phyloP scores from a whole-genome alignment of 208 protist genomes.

The Porcisia hertigi region DNA sequence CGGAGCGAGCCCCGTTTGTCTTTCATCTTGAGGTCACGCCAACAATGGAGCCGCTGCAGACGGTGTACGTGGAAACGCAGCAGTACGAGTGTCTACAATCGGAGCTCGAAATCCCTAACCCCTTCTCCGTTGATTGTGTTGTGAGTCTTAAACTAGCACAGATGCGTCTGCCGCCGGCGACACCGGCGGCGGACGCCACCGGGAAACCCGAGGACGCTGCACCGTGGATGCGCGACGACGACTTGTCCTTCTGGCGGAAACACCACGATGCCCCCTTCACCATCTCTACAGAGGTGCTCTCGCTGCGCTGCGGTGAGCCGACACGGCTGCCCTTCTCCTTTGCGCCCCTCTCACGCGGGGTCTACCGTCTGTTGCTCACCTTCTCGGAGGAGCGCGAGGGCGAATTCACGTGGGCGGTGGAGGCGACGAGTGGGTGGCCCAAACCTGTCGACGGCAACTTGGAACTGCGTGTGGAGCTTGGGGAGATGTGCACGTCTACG shows the following conservation, averaged over 20 bases:
- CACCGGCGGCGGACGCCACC: not conserved
- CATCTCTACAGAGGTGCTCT: slow-evolving; percentile 66
- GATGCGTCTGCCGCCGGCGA: slow-evolving; percentile 27
- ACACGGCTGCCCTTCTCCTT: slow-evolving; percentile 80
- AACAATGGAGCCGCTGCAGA: slow-evolving; percentile 70
- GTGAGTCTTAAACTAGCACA: slow-evolving; percentile 78
- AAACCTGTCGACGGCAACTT: slow-evolving; percentile 45
- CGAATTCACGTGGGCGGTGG: slow-evolving; percentile 89
- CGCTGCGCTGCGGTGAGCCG: slow-evolving; percentile 64
- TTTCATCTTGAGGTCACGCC: slow-evolving; percentile 68
- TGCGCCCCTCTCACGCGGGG: slow-evolving; percentile 76
- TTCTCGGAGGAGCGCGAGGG: slow-evolving; percentile 89
- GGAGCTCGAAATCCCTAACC: slow-evolving; percentile 81
- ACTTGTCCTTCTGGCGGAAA: slow-evolving; percentile 22
- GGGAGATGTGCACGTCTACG: slow-evolving; percentile 44
- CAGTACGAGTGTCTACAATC: slow-evolving; percentile 78
- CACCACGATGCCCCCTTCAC: slow-evolving; percentile 56
- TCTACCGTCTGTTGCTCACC: slow-evolving; percentile 71
- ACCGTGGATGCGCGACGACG: slow-evolving; percentile 24
- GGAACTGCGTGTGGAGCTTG: slow-evolving; percentile 72
- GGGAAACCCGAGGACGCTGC: not conserved
- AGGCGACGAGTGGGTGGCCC: slow-evolving; percentile 61
- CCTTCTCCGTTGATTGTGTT: slow-evolving; percentile 76
- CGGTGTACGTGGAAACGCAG: slow-evolving; percentile 59
- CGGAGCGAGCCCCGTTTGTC: slow-evolving; percentile 64